A percentile compares a stretch with the other conserved stretches of the same genome.
phyloP scores from a whole-genome alignment of 2,329 filamentous ascomycete genomes.

The Leptographium lundbergii region DNA sequence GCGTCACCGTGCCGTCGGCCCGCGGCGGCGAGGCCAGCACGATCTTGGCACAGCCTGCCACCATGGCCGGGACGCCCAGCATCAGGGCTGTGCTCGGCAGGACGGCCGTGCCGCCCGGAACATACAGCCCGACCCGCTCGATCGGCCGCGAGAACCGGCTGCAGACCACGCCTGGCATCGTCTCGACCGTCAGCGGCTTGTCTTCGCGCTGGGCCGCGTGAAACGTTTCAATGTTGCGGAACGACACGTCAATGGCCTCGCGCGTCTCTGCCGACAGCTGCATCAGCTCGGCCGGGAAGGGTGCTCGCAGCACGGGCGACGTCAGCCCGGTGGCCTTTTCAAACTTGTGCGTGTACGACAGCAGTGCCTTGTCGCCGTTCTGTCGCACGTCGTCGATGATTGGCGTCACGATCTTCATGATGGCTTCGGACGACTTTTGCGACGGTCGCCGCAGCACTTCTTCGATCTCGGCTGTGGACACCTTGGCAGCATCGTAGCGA shows the following conservation, averaged over 20 bases:
- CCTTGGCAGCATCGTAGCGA: conserved; percentile 57
- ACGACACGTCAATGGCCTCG: conserved; percentile 85
- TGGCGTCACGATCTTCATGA: conserved; percentile 79
- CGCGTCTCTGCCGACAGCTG: conserved; percentile 70
- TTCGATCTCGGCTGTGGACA: conserved; percentile 51
- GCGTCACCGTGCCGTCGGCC: conserved; percentile 78
- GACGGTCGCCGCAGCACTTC: conserved; percentile 77
- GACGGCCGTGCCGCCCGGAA: conserved; percentile 94
- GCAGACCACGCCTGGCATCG: conserved; percentile 94
- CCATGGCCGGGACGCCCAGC: conserved; percentile 95
- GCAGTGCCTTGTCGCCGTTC: conserved; percentile 74
- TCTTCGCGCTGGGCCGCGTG: conserved; percentile 83
- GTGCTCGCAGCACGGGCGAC: conserved; percentile 78
- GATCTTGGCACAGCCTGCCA: conserved; percentile 91
- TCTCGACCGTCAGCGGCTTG: conserved; percentile 75
- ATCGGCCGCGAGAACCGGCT: conserved; percentile 87
- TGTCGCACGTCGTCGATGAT: conserved; percentile 81
- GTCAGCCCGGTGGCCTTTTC: conserved; percentile 88
- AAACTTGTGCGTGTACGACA: conserved; percentile 95
- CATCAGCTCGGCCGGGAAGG: conserved; percentile 80
- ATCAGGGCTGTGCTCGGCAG: conserved; percentile 93
- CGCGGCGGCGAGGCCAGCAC: conserved; percentile 87
- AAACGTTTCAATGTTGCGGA: conserved; percentile 88
- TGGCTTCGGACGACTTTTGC: conserved; percentile 87
- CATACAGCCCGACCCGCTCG: conserved; percentile 90